Evolutionary conservation across 768 basidiomycete species (phyloP), one percentile per base, ranked within the genome.

Genomic region (Suillus bovinus): DNA sequence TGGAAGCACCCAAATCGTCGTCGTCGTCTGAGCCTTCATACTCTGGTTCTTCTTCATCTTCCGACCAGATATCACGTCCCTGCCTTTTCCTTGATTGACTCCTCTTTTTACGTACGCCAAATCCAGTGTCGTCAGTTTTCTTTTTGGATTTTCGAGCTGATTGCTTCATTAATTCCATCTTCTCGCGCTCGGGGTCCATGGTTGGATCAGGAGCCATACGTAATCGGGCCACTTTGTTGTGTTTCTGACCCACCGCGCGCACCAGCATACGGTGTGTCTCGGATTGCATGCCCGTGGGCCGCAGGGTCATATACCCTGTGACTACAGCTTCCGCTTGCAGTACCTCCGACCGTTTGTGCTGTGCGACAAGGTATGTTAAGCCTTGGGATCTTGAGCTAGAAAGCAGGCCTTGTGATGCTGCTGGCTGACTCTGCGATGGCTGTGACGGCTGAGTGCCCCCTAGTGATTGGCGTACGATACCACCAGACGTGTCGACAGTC

Each of bases 261-360:
- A 94, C 94, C 42, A 96, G 82, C 85, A 93, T 89, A 57, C 90
- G 86, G 74, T 96, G 94, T 16, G 92, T 92, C 74, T 91, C 89
- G 5, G 90, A 91, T 71, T 94, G 89, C 89, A 95, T 94, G 62
- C 91, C 90, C 4, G 92, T 91, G 3, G 94, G 94, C 3, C 89
- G 88, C 63, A 96, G 79, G 46, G 86, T 82, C 85, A 96, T 89
- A 69, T 88, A 86, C 44, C 94, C 94, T 2, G 91, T 90, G 61
- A 95, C 81, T 63, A 89, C 79, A 3, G 91, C 89, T 71, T 95
- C 93, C 29, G 91, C 83, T 74, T 96, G 94, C n/a, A 93, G 81
- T 20, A 96, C 87, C 66, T 90, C 87, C 3, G 90, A 88, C 50
- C 88, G 86, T 72, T 93, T 92, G 75, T 91, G 93, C 69, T 95